These are phyloP conservation scores for Xylariaceae sp. DNA, from an alignment of 2,329 filamentous ascomycete species.

Conservation along the genomic window DNA sequence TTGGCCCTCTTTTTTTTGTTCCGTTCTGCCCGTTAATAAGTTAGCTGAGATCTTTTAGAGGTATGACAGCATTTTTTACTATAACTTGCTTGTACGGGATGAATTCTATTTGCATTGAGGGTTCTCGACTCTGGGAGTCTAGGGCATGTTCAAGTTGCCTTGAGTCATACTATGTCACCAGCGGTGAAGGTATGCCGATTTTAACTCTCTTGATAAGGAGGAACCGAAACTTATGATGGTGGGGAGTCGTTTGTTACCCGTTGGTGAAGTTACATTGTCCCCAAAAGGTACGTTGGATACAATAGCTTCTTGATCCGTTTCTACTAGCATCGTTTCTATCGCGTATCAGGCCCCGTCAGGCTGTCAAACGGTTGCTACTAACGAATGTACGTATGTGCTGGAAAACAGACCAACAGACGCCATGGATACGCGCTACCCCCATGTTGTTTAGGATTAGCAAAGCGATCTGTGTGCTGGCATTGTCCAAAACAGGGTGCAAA, in stretches of 20 bases:
- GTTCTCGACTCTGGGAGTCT: conserved; percentile 9
- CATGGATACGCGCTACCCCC: conserved; percentile 27
- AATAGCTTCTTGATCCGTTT: not conserved
- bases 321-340: not conserved
- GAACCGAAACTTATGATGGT: conserved; percentile 5
- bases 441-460: conserved; percentile 26
- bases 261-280: conserved; percentile 1
- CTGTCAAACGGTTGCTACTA: conserved; percentile 17
- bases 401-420: conserved; percentile 11
- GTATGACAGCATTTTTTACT: not conserved
- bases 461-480: conserved; percentile 26
- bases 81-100: not conserved
- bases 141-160: conserved; percentile 8
- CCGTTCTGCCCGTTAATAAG: not conserved
- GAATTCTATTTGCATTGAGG: not conserved
- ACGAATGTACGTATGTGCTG: too few relatives aligned
- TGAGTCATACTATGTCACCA: conserved; percentile 10
- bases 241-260: not conserved
- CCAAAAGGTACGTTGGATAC: too few relatives aligned
- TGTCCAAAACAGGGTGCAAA: conserved; percentile 26
- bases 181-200: conserved; percentile 18
- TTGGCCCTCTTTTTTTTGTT: not conserved
- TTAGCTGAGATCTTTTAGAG: not conserved
- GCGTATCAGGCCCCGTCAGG: conserved; percentile 14
- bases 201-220: conserved; percentile 2